Evolutionary conservation across 176 grass and related monocot species (phyloP).

Genomic region (Secale cereale): DNA sequence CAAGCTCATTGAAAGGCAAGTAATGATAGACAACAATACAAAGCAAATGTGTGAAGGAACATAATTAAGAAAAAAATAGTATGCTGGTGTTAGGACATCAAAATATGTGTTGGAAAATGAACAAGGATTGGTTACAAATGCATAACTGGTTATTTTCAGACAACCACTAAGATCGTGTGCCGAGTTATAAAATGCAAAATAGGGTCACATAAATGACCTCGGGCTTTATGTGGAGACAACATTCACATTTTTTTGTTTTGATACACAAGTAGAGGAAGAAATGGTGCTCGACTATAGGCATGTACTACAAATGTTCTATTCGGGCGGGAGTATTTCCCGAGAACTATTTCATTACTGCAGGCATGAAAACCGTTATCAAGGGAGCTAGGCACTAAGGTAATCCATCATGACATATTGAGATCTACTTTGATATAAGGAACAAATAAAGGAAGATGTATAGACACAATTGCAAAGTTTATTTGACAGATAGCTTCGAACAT

Average conservation of each 20-base stretch:
- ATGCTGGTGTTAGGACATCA: background rate
- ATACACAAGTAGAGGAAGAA: background rate
- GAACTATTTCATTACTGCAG: background rate
- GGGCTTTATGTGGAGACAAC: background rate
- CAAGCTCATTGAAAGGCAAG: background rate
- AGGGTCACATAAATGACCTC: background rate
- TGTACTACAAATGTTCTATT: background rate
- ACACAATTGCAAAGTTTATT: background rate
- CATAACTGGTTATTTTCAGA: background rate
- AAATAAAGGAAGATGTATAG: background rate
- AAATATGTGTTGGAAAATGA: background rate
- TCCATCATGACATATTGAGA: background rate
- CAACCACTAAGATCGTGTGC: background rate
- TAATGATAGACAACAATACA: background rate
- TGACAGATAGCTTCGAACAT: slow-evolving; percentile 46
- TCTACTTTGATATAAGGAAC: slow-evolving; percentile 14
- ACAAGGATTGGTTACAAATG: background rate
- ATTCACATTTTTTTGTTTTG: background rate
- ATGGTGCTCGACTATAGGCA: background rate
- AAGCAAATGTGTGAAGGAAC: background rate
- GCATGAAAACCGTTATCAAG: slow-evolving; percentile 3
- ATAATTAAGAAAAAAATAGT: background rate
- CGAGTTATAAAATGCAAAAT: background rate
- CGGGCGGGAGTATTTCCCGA: background rate
- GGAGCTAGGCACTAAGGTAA: background rate